Base-by-base conservation (phyloP, 495 filamentous ascomycete species). In the Saxispiralis lemnorum region DNA sequence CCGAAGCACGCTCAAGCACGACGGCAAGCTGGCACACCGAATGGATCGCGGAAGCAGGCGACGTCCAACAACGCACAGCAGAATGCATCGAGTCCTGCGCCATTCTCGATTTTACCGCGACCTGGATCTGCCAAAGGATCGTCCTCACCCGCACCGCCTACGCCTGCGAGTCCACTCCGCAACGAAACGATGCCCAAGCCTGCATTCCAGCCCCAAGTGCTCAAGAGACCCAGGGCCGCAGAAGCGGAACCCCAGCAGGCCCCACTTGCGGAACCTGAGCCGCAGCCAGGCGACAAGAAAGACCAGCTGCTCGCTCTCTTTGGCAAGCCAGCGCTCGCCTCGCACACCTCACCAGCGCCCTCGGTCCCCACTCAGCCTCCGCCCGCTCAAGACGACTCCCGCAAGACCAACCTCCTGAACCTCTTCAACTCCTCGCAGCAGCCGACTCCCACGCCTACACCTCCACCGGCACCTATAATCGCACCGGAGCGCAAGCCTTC, bases 21-120 rank as follows among this genome's bases (percentile, higher is more conserved):
- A 9, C 4, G 9, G 24, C 24, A 28, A 28, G 24, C 24, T 28
- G 24, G 24, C 24, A 9, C 5, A 4, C 9, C 24, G 5, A 28
- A 28, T 9, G 24, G 36, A 31, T 24, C 19, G 9, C 2, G 5
- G 4, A 35, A 18, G 11, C 28, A 35, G 31, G 3, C 10, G 10
- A 32, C 35, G 16, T 10, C 33, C 2, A 35, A 16, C 4, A 38
- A 34, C 14, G 46, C 19, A 14, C 15, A 12, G 5, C 40, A 49
- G 31, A 49, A 49, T 28, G 41, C 40, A 1, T 21, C 40, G 13
- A 33, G 35, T 3, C 16, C 38, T 19, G 37, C 66, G 11, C 61
- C 62, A 0, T 63, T 70, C 20, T 67, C 59, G 0, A 70, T 70
- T 37, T 43, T 70, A 21, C 43, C 67, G 3, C 56, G 67, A 35